Conservation (phyloP, 805 yeast species). For the Yarrowia keelungensis region DNA sequence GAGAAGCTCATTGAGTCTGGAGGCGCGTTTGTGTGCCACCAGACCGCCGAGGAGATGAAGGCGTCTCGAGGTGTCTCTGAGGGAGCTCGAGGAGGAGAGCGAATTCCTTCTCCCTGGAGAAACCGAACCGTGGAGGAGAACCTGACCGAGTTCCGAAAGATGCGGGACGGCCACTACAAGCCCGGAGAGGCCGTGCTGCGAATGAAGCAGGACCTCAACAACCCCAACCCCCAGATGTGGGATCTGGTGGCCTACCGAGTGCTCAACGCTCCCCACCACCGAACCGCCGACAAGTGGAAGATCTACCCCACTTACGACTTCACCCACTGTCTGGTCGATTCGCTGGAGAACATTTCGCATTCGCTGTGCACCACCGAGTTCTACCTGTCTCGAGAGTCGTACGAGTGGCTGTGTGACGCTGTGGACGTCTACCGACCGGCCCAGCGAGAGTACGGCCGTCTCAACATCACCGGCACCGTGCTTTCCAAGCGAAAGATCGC, state of each 20-base stretch:
- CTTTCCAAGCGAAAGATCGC: constrained; percentile 96
- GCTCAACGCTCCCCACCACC: constrained; percentile 87
- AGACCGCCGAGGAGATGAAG: constrained; percentile 90
- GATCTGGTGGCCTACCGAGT: constrained; percentile 97
- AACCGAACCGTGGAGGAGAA: constrained; percentile 73
- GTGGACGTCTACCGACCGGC: constrained; percentile 97
- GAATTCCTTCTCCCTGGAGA: constrained; percentile 83
- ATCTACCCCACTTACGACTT: constrained; percentile 98
- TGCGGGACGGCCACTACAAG: constrained; percentile 87
- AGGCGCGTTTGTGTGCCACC: constrained; percentile 90
- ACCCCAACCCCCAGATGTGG: constrained; percentile 99
- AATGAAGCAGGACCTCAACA: constrained; percentile 90
- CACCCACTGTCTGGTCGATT: constrained; percentile 98
- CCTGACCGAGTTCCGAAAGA: constrained; percentile 79
- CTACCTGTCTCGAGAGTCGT: constrained; percentile 87
- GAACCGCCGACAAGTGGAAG: constrained; percentile 97
- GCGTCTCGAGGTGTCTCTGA: constrained; percentile 90
- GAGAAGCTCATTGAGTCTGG: constrained; percentile 75
- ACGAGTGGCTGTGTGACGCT: constrained; percentile 98
- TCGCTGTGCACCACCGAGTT: constrained; percentile 97
- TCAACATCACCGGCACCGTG: constrained; percentile 92
- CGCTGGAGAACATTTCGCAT: constrained; percentile 94
- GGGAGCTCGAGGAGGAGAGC: constrained; percentile 92
- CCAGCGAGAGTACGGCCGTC: constrained; percentile 97
- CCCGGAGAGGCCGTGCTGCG: constrained; percentile 94